Base-by-base conservation (phyloP, 495 filamentous ascomycete species). In the Massariosphaeria phaeospora region DNA sequence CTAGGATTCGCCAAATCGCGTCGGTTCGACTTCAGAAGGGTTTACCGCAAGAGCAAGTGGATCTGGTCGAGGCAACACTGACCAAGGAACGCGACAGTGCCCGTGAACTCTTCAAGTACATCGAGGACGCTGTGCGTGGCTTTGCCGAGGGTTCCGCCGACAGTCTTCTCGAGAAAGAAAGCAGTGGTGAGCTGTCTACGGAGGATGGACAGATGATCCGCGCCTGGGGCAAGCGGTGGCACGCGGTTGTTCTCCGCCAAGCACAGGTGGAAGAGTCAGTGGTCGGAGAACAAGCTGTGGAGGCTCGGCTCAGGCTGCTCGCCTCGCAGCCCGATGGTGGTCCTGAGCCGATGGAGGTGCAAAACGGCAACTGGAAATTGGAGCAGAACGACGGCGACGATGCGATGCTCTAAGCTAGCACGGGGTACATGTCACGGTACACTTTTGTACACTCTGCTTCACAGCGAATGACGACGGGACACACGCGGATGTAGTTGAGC, bases 171-270 rank as follows among this genome's bases (percentile, higher is more conserved):
- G 81, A 83, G 67, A 66, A 58, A 71, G 72, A 47, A 67, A 76
- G 35, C 75, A 85, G 66, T 69, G 74, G 74, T 21, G 72, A 69
- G 30, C 65, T 71, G 26, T 73, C 75, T 39, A 61, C 46, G 6
- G 71, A 73, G 52, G 79, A 87, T 11, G 57, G 18, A 60, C 79
- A 75, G 48, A 74, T 90, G 51, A 76, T 96, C 39, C 78, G 81
- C 55, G 78, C 79, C 51, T 96, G 91, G 93, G 91, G 84, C 2
- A 78, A 80, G 66, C 75, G 88, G 15, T 98, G 93, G 93, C 70
- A 89, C 39, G 77, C 85, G 35, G 91, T 91, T 1, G 96, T 95
- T 66, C 74, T 83, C 52, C 73, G 93, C 18, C 86, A 89, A 71
- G 78, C 80, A 54, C 86, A 82, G 15, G 88, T 97, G 40, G 89